Conservation (phyloP, 768 basidiomycete species). For the Holtermanniella nyarrowii region DNA sequence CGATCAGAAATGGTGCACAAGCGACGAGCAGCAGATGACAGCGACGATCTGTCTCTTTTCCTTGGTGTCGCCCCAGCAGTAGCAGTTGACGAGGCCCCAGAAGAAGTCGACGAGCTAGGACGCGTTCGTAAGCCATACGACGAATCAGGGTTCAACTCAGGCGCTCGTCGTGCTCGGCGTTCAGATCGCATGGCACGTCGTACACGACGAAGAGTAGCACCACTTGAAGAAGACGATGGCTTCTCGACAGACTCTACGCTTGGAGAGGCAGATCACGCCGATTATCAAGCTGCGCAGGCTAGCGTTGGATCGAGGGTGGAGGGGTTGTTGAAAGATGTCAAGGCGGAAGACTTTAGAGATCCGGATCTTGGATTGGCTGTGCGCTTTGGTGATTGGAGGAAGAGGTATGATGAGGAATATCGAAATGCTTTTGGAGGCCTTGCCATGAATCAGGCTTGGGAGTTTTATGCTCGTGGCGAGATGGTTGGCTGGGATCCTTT, state of each 20-base stretch:
- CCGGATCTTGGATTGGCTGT: constrained; percentile 60
- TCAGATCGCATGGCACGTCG: constrained; percentile 54
- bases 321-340: constrained; percentile 66
- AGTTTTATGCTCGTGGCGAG: constrained; percentile 86
- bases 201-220: constrained; percentile 11
- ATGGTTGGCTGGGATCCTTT: constrained; percentile 79
- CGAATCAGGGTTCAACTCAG: constrained; percentile 44
- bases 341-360: constrained; percentile 71
- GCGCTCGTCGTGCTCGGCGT: constrained; percentile 50
- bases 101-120: constrained; percentile 57
- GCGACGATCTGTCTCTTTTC: constrained; percentile 65
- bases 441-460: constrained; percentile 79
- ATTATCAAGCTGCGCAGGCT: constrained; percentile 56
- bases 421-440: constrained; percentile 80
- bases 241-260: constrained; percentile 78
- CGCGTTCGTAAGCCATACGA: constrained; percentile 44
- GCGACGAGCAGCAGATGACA: constrained; percentile 65
- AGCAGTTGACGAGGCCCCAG: constrained; percentile 31
- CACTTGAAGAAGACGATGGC: constrained; percentile 49
- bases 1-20: constrained; percentile 57
- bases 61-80: constrained; percentile 48
- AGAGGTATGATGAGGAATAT: constrained; percentile 69
- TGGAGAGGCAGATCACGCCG: constrained; percentile 54
- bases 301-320: constrained; percentile 49
- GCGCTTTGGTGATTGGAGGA: constrained; percentile 63